Conservation (phyloP, 83 land plant species). For the Picea abies region DNA sequence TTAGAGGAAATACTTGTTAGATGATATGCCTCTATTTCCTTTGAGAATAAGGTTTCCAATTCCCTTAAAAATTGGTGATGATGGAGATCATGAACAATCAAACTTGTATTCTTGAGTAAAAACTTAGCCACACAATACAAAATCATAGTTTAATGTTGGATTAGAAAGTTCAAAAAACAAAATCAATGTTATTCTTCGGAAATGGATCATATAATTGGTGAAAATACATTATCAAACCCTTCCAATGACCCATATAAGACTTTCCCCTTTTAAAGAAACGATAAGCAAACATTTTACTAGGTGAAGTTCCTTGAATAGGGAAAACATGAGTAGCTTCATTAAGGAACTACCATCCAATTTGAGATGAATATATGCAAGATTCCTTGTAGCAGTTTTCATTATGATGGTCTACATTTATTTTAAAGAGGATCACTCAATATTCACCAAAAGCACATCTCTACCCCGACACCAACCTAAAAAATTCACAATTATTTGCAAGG, state of each 20-base stretch:
- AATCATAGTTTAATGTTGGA: neutral
- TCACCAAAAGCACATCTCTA: no score
- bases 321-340: neutral
- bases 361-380: neutral
- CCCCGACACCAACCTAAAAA: no score
- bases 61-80: conserved; percentile 59
- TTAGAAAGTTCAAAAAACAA: neutral
- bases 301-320: neutral
- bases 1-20: conserved; percentile 70
- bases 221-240: neutral
- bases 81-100: conserved; percentile 43
- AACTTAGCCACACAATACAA: neutral
- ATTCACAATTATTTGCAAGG: no score
- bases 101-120: conserved; percentile 32
- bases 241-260: neutral
- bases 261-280: neutral
- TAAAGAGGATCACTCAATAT: no score
- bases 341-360: neutral
- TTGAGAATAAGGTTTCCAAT: conserved; percentile 62
- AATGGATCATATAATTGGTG: neutral
- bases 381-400: neutral
- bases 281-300: neutral
- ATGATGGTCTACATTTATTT: neutral
- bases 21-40: conserved; percentile 94
- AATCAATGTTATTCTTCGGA: neutral